Evolutionary conservation across 2,329 filamentous ascomycete species (phyloP).

Genomic region (Lasiodiplodia hormozganensis): DNA sequence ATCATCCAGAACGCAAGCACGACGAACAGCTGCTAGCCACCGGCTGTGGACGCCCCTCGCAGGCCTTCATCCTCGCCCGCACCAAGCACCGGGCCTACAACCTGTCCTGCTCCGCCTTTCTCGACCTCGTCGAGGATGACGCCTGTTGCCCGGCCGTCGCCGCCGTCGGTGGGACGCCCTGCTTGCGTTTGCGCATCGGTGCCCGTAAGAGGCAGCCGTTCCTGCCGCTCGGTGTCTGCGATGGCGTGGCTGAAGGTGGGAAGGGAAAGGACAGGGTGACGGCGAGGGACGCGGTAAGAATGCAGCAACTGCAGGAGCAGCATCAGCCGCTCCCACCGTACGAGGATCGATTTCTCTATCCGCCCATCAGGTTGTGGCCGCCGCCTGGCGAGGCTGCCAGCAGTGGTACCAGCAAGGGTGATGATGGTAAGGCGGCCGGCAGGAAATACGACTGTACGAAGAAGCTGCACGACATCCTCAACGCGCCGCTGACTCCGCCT

Average conservation of each 20-base stretch:
- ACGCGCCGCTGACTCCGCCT: conserved; percentile 34
- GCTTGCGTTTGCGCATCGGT: conserved; percentile 60
- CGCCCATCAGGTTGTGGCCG: conserved; percentile 45
- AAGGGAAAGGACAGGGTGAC: not conserved
- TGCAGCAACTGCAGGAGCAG: conserved; percentile 13
- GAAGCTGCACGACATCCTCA: conserved; percentile 43
- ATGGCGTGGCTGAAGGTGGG: not conserved
- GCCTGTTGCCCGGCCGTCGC: conserved; percentile 41
- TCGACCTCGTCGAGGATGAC: conserved; percentile 66
- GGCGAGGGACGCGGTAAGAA: conserved; percentile 1
- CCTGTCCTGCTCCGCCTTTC: conserved; percentile 59
- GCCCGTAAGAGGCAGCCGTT: conserved; percentile 44
- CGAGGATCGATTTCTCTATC: conserved; percentile 38
- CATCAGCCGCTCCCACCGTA: conserved; percentile 6
- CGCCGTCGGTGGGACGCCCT: conserved; percentile 40
- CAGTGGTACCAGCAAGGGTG: not conserved
- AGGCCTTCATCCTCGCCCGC: conserved; percentile 59
- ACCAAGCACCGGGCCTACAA: conserved; percentile 65
- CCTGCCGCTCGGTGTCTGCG: not conserved
- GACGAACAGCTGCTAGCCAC: conserved; percentile 22
- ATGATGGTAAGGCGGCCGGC: not conserved
- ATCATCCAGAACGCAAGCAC: conserved; percentile 55
- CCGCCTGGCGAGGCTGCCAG: conserved; percentile 33
- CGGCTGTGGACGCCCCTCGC: conserved; percentile 32
- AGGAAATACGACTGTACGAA: conserved; percentile 35